Percentiles rank a stretch among this genome's conserved stretches.
Evolutionary conservation across 2,329 filamentous ascomycete genomes (phyloP).

Genomic region (Hypocrella siamensis): DNA sequence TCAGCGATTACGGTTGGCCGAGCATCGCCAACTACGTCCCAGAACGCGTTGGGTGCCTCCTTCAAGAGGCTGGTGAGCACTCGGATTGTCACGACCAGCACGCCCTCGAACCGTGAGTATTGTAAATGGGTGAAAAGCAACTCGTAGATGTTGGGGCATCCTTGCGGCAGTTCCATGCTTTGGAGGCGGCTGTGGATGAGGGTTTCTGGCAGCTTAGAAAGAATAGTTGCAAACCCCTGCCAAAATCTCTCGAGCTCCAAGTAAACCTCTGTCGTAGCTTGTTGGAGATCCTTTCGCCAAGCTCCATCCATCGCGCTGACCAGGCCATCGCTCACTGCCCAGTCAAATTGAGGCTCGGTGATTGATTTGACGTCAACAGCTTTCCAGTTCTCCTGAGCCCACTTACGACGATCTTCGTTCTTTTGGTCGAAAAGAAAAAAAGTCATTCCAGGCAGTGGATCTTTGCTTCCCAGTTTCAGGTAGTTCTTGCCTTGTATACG

Average conservation of each 20-base stretch:
- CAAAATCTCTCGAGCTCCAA: conserved; percentile 56
- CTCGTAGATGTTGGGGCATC: conserved; percentile 47
- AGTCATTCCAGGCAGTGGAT: conserved; percentile 68
- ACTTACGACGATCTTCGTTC: conserved; percentile 38
- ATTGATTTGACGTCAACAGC: conserved; percentile 42
- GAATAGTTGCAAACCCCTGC: conserved; percentile 58
- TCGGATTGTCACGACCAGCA: conserved; percentile 54
- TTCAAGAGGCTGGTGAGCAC: conserved; percentile 56
- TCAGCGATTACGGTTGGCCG: conserved; percentile 72
- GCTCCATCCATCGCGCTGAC: conserved; percentile 49
- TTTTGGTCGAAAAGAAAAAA: conserved; percentile 56
- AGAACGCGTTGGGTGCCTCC: conserved; percentile 67
- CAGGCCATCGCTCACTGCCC: conserved; percentile 65
- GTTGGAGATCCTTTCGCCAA: conserved; percentile 26
- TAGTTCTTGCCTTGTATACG: conserved; percentile 56
- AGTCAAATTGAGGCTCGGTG: conserved; percentile 65
- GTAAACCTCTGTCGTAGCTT: conserved; percentile 18
- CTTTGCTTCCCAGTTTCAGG: conserved; percentile 57
- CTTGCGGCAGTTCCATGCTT: conserved; percentile 53
- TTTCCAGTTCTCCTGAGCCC: conserved; percentile 23
- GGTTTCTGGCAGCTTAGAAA: conserved; percentile 56
- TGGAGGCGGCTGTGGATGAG: conserved; percentile 66
- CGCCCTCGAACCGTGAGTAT: conserved; percentile 31
- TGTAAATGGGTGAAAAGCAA: conserved; percentile 41
- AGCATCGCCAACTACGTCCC: conserved; percentile 74